phyloP scores from a whole-genome alignment of 148 eudicot genomes.

The Camellia japonica region DNA sequence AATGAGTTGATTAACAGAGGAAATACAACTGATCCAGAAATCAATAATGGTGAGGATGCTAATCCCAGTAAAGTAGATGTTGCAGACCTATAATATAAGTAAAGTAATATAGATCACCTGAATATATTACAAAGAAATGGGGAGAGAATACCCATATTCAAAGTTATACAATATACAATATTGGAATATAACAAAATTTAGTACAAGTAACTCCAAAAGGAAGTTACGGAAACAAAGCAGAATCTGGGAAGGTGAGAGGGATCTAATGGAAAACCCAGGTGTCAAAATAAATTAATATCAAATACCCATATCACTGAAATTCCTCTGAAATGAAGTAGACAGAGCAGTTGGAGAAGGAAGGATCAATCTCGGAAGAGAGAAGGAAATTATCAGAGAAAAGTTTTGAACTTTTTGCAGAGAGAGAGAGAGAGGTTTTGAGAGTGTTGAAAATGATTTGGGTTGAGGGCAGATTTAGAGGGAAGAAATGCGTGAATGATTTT shows the following conservation, averaged over 20 bases:
- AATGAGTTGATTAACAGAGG: neutral
- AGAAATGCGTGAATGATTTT: conserved; percentile 7
- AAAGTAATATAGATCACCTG: conserved; percentile 39
- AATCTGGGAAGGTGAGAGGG: neutral
- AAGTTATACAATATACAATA: neutral
- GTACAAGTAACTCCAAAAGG: neutral
- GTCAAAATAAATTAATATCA: neutral
- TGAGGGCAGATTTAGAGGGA: neutral
- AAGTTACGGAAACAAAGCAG: neutral
- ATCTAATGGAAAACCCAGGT: neutral
- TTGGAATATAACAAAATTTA: neutral
- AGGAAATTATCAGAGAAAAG: neutral
- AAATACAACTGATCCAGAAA: neutral
- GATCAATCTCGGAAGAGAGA: neutral
- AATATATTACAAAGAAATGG: conserved; percentile 2
- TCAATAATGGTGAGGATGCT: neutral
- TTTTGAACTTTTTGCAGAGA: neutral
- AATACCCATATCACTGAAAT: neutral
- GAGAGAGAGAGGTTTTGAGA: neutral
- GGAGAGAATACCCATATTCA: neutral
- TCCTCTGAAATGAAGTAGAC: neutral
- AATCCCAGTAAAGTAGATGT: conserved; percentile 16
- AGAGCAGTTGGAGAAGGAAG: neutral
- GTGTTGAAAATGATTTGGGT: neutral
- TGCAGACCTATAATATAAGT: conserved; percentile 17